Conservation (phyloP, 2,329 filamentous ascomycete genomes). For the Leptographium galeiforme region DNA sequence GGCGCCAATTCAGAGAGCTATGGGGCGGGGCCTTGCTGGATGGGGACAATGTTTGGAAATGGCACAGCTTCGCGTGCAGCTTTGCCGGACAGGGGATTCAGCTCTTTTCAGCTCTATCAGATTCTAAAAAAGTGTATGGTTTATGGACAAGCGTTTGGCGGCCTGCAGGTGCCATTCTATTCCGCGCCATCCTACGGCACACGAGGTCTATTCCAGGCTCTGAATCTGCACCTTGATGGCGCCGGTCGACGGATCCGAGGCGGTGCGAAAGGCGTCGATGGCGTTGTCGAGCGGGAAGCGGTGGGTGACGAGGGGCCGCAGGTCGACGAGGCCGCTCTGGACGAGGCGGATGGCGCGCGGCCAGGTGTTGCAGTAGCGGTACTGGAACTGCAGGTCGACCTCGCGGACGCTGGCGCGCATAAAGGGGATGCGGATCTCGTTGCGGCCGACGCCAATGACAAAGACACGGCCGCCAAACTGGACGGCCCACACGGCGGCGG, state of each 20-base stretch:
- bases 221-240: conserved; percentile 98
- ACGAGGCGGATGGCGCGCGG: conserved; percentile 81
- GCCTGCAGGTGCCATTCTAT: too few relatives aligned
- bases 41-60: too few relatives aligned
- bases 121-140: too few relatives aligned
- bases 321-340: conserved; percentile 68
- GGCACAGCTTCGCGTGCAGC: too few relatives aligned
- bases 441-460: conserved; percentile 88
- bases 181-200: too few relatives aligned
- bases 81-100: too few relatives aligned
- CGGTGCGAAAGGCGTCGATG: conserved; percentile 77
- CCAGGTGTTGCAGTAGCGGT: conserved; percentile 94
- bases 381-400: conserved; percentile 92
- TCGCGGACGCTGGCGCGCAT: conserved; percentile 85
- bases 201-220: conserved; percentile 35
- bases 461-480: conserved; percentile 97
- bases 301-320: conserved; percentile 77
- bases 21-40: too few relatives aligned
- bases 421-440: conserved; percentile 91
- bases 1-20: conserved; percentile 6
- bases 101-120: too few relatives aligned
- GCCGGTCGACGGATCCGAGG: conserved; percentile 74
- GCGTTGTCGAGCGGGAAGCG: conserved; percentile 77
- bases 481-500: conserved; percentile 72
- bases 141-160: too few relatives aligned